phyloP scores from a whole-genome alignment of 2,329 filamentous ascomycete genomes.

The Sporothrix phasma region DNA sequence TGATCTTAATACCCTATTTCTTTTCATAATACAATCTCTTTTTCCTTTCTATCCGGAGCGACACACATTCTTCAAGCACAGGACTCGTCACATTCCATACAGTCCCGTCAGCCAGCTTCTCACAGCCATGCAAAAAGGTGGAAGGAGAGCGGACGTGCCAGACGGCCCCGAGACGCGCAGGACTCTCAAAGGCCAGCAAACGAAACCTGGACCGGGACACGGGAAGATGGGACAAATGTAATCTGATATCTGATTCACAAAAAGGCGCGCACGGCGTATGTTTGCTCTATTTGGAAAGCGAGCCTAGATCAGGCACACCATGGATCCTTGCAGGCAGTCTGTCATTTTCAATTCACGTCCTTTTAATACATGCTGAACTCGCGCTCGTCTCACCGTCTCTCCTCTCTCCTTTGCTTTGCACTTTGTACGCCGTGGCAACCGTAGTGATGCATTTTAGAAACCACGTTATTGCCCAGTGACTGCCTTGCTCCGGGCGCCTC shows the following conservation, averaged over 20 bases:
- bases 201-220: not conserved
- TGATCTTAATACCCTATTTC: constrained; percentile 3
- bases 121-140: no score
- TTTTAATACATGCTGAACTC: not conserved
- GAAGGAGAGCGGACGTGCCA: not conserved
- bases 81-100: not conserved
- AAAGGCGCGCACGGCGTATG: not conserved
- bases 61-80: not conserved
- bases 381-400: not conserved
- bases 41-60: not conserved
- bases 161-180: not conserved
- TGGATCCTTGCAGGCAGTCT: not conserved
- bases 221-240: not conserved
- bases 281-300: not conserved
- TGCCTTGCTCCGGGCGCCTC: no score
- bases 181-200: not conserved
- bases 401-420: no score
- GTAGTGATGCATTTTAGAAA: no score
- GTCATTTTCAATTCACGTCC: not conserved
- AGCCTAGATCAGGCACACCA: not conserved
- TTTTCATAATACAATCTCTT: not conserved
- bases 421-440: no score
- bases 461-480: no score
- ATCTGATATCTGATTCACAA: not conserved
- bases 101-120: no score